phyloP scores from a whole-genome alignment of 441 rosid genomes.

The Cnidoscolus chayamansa region DNA sequence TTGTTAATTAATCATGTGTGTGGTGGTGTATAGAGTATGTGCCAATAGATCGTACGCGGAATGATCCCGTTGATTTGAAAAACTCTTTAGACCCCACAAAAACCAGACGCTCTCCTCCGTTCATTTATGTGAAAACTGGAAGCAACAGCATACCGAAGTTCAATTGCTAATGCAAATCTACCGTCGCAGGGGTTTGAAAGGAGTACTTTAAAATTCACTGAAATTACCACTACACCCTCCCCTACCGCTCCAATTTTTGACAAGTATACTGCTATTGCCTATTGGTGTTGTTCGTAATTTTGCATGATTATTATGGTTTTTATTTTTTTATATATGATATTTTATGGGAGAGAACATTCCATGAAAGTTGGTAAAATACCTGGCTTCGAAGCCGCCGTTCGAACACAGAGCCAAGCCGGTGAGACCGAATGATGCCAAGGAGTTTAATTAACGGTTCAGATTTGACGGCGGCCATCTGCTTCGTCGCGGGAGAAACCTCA shows the following conservation, averaged over 20 bases:
- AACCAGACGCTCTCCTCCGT: constrained; percentile 5
- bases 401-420: constrained; percentile 47
- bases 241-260: too few relatives aligned
- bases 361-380: constrained; percentile 28
- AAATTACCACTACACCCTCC: neutral
- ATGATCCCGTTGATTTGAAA: constrained; percentile 9
- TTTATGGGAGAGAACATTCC: neutral
- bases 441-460: constrained; percentile 36
- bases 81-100: constrained; percentile 13
- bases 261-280: neutral
- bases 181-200: too few relatives aligned
- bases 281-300: neutral
- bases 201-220: neutral
- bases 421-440: constrained; percentile 35
- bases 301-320: neutral
- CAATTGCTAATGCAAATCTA: neutral
- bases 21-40: neutral
- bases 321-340: neutral
- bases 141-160: neutral
- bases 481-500: constrained; percentile 52
- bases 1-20: too few relatives aligned
- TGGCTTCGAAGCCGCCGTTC: constrained; percentile 52
- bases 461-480: constrained; percentile 35
- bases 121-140: neutral
- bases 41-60: neutral